phyloP scores from a whole-genome alignment of 1,284 basidiomycete genomes.

The Sphaerobolus stellatus region DNA sequence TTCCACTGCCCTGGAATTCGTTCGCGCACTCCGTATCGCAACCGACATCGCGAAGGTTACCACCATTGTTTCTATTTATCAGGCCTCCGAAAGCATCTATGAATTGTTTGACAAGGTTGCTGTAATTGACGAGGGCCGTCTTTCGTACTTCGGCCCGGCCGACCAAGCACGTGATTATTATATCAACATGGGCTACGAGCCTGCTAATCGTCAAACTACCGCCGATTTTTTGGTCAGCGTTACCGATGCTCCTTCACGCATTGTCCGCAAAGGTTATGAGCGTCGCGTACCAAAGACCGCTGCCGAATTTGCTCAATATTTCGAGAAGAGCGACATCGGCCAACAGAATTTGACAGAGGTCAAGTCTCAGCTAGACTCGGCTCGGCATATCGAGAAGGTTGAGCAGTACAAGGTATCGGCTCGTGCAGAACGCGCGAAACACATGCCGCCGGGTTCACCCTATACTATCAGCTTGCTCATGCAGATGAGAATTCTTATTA shows the following conservation, averaged over 20 bases:
- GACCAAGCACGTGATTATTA: conserved; percentile 77
- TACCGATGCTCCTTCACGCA: conserved; percentile 63
- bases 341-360: not conserved
- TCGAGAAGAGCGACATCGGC: conserved; percentile 31
- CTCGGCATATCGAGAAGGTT: conserved; percentile 19
- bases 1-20: conserved; percentile 80
- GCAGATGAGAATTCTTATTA: conserved; percentile 69
- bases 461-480: conserved; percentile 53
- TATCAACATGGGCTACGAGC: conserved; percentile 71
- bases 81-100: conserved; percentile 76
- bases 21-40: conserved; percentile 69
- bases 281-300: conserved; percentile 56
- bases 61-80: conserved; percentile 81
- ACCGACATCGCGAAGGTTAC: conserved; percentile 77
- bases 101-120: conserved; percentile 68
- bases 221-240: conserved; percentile 66
- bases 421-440: conserved; percentile 49
- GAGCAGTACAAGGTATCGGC: conserved; percentile 49
- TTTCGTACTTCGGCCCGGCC: conserved; percentile 80
- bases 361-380: not conserved
- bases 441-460: conserved; percentile 38
- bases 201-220: conserved; percentile 72
- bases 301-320: conserved; percentile 58
- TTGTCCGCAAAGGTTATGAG: conserved; percentile 46
- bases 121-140: conserved; percentile 78